phyloP scores from a whole-genome alignment of 2,329 filamentous ascomycete species.

The Diaporthe vexans region DNA sequence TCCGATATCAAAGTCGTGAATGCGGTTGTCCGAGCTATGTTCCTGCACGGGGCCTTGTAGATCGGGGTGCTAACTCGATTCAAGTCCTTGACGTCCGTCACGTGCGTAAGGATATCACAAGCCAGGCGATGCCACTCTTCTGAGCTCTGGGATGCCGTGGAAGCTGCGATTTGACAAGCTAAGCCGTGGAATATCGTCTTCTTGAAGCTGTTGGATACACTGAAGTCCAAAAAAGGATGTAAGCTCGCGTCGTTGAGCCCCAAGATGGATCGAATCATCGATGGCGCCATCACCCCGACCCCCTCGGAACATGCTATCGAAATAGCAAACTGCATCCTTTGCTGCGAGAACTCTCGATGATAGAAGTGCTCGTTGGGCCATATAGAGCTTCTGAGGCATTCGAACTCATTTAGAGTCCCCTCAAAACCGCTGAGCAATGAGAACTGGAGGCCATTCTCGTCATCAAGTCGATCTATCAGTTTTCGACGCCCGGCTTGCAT shows the following conservation, averaged over 20 bases:
- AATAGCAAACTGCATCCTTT: background rate
- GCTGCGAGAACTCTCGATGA: background rate
- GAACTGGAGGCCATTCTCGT: background rate
- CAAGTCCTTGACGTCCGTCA: background rate
- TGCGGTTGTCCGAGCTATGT: no score
- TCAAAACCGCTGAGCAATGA: background rate
- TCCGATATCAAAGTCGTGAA: background rate
- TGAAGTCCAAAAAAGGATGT: background rate
- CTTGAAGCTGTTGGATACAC: background rate
- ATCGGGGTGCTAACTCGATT: no score
- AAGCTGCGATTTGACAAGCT: background rate
- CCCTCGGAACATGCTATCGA: no score
- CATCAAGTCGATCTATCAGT: background rate
- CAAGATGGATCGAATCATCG: background rate
- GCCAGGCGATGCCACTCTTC: background rate
- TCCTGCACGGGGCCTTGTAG: no score
- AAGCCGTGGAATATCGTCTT: background rate
- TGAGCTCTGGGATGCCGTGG: background rate
- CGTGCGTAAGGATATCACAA: background rate
- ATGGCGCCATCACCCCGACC: background rate
- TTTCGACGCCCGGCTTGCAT: background rate
- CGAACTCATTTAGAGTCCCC: background rate
- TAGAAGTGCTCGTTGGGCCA: background rate
- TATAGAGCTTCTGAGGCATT: background rate
- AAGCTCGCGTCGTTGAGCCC: background rate